Evolutionary conservation across 2,329 filamentous ascomycete genomes (phyloP).

Genomic region (Colletotrichum nymphaeae): DNA sequence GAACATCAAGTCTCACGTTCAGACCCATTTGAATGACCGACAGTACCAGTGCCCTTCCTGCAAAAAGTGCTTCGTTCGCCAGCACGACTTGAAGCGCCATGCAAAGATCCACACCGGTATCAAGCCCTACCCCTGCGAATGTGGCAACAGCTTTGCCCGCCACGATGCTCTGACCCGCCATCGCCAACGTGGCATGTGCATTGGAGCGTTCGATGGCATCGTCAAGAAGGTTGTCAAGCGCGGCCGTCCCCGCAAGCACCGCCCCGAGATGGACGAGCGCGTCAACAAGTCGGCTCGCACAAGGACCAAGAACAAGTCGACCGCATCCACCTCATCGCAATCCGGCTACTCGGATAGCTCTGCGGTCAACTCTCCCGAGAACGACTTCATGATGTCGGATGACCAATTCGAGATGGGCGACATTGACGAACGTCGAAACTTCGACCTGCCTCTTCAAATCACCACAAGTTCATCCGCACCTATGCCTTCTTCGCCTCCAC

Average conservation of each 20-base stretch:
- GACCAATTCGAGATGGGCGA: slow-evolving; percentile 59
- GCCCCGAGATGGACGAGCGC: slow-evolving; percentile 67
- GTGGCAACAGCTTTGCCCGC: slow-evolving; percentile 92
- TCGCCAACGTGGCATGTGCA: slow-evolving; percentile 95
- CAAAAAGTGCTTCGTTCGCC: slow-evolving; percentile 94
- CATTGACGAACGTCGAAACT: slow-evolving; percentile 30
- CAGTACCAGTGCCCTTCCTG: slow-evolving; percentile 96
- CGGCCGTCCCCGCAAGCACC: slow-evolving; percentile 72
- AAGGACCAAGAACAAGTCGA: slow-evolving; percentile 67
- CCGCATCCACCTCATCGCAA: slow-evolving; percentile 59
- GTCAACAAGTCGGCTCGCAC: slow-evolving; percentile 68
- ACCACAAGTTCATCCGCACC: slow-evolving; percentile 59
- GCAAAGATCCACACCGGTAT: slow-evolving; percentile 97
- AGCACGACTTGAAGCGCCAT: slow-evolving; percentile 97
- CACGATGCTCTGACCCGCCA: slow-evolving; percentile 96
- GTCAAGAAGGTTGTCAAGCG: slow-evolving; percentile 70
- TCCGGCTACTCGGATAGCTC: slow-evolving; percentile 69
- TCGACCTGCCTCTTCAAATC: slow-evolving; percentile 40
- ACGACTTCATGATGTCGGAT: slow-evolving; percentile 52
- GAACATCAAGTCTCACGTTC: slow-evolving; percentile 98
- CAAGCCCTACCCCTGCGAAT: slow-evolving; percentile 95
- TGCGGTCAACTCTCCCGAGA: slow-evolving; percentile 62
- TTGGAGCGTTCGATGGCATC: slow-evolving; percentile 89
- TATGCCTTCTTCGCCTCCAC: slow-evolving; percentile 46
- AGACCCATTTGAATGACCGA: slow-evolving; percentile 96